Conservation (phyloP, 805 yeast genomes). For the Hanseniaspora guilliermondii region DNA sequence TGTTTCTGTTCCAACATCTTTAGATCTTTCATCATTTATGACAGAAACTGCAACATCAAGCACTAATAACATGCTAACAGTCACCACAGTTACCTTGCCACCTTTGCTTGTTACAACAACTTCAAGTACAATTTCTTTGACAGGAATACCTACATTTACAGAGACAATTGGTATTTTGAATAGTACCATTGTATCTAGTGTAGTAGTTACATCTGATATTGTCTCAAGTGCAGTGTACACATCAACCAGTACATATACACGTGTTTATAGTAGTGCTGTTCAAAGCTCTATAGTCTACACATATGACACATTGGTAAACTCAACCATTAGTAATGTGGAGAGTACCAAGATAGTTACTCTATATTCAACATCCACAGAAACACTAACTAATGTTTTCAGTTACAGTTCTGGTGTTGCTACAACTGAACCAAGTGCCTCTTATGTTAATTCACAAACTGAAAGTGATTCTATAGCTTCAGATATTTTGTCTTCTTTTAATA, state of each 20-base stretch:
- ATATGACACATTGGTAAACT: neutral
- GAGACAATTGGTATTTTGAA: neutral
- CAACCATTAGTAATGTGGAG: neutral
- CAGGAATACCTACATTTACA: neutral
- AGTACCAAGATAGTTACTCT: neutral
- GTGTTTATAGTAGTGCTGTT: neutral
- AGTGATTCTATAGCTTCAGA: neutral
- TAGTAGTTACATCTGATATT: neutral
- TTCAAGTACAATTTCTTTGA: neutral
- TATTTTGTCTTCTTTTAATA: neutral
- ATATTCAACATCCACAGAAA: neutral
- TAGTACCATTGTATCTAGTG: neutral
- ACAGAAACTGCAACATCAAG: neutral
- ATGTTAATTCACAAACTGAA: neutral
- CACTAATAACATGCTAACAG: neutral
- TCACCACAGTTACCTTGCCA: neutral
- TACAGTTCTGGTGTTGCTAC: neutral
- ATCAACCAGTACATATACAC: neutral
- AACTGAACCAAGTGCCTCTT: neutral
- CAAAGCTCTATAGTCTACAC: neutral
- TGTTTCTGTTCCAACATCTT: neutral
- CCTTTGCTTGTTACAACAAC: neutral
- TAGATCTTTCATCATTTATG: neutral
- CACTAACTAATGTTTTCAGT: neutral
- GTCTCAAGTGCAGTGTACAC: neutral